A percentile compares a stretch with the other conserved stretches of the same genome.
Conservation (phyloP, 352 stramenopile genomes). For the Phytopythium montanum region DNA sequence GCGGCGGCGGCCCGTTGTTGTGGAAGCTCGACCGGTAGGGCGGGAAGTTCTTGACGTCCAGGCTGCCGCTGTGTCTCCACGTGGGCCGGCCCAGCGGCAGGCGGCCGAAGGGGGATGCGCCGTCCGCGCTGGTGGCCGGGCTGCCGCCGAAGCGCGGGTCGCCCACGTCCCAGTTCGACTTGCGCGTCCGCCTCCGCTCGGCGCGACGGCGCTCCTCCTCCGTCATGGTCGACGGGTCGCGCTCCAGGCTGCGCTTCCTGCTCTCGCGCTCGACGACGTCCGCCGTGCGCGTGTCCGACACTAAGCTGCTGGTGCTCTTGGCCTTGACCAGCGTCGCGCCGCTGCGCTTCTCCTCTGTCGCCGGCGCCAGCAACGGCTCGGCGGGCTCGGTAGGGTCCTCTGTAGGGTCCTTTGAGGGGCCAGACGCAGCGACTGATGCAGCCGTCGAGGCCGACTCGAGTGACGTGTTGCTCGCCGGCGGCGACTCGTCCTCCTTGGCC, state of each 20-base stretch:
- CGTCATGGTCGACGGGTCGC: slow-evolving; percentile 29
- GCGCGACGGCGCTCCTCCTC: slow-evolving; percentile 57
- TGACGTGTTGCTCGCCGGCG: slow-evolving; percentile 20
- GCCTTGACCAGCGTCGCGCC: slow-evolving; percentile 16
- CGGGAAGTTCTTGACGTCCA: slow-evolving; percentile 56
- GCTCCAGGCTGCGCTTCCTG: slow-evolving; percentile 43
- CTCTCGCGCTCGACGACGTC: slow-evolving; percentile 6
- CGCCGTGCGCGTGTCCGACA: slow-evolving; percentile 6
- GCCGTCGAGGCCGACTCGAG: slow-evolving; percentile 5
- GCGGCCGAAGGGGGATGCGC: slow-evolving; percentile 42
- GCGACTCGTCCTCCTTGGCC: slow-evolving; percentile 34
- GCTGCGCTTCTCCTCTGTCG: slow-evolving; percentile 13
- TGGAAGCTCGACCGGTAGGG: slow-evolving; percentile 37
- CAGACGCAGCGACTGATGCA: background rate
- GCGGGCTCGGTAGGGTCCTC: background rate
- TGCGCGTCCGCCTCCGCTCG: slow-evolving; percentile 60
- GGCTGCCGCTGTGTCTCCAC: slow-evolving; percentile 62
- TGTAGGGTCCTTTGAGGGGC: no score
- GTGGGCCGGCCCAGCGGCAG: slow-evolving; percentile 47
- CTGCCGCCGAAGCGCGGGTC: slow-evolving; percentile 53
- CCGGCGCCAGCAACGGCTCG: slow-evolving; percentile 6
- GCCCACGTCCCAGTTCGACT: slow-evolving; percentile 82
- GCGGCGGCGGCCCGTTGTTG: slow-evolving; percentile 14
- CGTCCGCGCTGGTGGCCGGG: slow-evolving; percentile 18
- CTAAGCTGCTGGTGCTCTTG: slow-evolving; percentile 19